A percentile compares a stretch with the other conserved stretches of the same genome.
Evolutionary conservation across 208 protist genomes (phyloP).

Genomic region (Acanthamoeba lenticulata): DNA sequence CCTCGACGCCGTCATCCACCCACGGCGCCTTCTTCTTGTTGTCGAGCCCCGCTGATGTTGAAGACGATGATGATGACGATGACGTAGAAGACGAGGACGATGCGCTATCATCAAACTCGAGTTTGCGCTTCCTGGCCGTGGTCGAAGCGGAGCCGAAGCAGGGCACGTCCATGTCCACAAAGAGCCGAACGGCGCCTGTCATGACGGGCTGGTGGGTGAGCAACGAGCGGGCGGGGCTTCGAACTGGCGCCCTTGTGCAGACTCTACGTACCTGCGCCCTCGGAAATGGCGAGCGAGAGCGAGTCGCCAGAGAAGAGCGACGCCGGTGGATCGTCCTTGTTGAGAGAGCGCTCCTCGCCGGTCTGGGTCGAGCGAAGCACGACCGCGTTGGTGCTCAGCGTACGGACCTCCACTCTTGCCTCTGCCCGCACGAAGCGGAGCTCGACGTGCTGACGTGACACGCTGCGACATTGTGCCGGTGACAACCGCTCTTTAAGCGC

Average conservation of each 20-base stretch:
- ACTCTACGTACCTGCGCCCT: neutral
- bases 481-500: neutral
- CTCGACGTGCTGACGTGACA: constrained; percentile 36
- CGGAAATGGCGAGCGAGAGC: neutral
- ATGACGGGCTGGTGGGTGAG: neutral
- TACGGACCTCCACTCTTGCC: neutral
- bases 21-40: neutral
- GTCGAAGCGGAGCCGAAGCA: neutral
- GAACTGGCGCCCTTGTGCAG: no score
- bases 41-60: neutral
- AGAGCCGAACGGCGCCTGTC: neutral
- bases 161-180: neutral
- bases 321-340: neutral
- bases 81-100: neutral
- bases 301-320: neutral
- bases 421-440: neutral
- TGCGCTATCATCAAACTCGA: neutral
- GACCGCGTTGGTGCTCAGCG: neutral
- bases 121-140: neutral
- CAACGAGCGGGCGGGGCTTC: no score
- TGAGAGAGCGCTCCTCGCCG: neutral
- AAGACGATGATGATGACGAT: neutral
- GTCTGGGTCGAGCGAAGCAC: neutral
- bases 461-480: neutral
- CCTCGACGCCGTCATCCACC: neutral